A percentile compares a stretch with the other conserved stretches of the same genome.
These are phyloP conservation scores for Chalciporus chontae DNA, from an alignment of 768 basidiomycete genomes.

Conservation along the genomic window DNA sequence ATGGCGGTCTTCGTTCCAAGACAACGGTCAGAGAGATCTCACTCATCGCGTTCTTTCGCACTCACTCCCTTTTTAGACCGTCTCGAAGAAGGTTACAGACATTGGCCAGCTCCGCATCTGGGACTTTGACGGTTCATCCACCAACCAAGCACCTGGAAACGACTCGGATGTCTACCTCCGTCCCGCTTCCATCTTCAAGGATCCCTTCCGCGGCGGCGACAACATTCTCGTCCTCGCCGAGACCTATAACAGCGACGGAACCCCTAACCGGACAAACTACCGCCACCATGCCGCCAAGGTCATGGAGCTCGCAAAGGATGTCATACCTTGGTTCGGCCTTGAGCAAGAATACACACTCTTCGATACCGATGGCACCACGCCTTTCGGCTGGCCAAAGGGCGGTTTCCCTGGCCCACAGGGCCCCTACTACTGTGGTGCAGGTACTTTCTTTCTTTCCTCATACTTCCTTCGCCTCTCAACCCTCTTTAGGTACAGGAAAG, in stretches of 20 bases:
- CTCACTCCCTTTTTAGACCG: constrained; percentile 52
- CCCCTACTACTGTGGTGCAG: constrained; percentile 99
- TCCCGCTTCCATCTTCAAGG: constrained; percentile 95
- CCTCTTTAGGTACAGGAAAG: constrained; percentile 78
- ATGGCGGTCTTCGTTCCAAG: constrained; percentile 92
- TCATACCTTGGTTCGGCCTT: constrained; percentile 92
- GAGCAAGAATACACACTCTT: constrained; percentile 99
- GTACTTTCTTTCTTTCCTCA: constrained; percentile 35
- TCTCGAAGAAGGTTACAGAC: constrained; percentile 80
- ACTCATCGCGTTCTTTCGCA: constrained; percentile 23
- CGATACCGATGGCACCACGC: constrained; percentile 77
- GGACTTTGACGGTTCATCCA: constrained; percentile 99
- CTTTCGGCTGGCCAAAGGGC: constrained; percentile 96
- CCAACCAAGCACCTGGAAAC: constrained; percentile 92
- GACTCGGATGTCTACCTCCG: constrained; percentile 99
- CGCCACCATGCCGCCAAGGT: constrained; percentile 92
- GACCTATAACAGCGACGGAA: constrained; percentile 98
- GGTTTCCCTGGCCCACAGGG: constrained; percentile 99
- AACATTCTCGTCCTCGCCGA: constrained; percentile 97
- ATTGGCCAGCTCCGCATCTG: constrained; percentile 92
- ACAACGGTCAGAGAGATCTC: constrained; percentile 60
- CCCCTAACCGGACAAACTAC: constrained; percentile 94
- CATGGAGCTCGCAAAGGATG: constrained; percentile 87
- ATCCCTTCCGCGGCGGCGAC: constrained; percentile 98
- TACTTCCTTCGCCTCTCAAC: constrained; percentile 2